phyloP scores from a whole-genome alignment of 2,329 filamentous ascomycete genomes.

The Eurotiales sp. region DNA sequence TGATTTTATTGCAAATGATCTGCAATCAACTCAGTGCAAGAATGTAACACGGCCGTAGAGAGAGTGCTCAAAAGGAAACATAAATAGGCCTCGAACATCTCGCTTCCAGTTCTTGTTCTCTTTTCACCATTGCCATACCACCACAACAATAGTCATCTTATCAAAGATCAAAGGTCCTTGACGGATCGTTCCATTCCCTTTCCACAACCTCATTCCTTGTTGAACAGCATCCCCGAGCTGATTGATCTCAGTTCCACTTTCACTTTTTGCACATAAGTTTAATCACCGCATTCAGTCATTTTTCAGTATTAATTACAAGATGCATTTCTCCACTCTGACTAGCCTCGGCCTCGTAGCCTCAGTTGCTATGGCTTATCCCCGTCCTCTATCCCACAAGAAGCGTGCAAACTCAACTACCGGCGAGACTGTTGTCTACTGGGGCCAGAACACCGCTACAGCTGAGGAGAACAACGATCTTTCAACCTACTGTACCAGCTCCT shows the following conservation, averaged over 20 bases:
- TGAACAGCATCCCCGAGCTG: background rate
- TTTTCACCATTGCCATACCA: constrained; percentile 7
- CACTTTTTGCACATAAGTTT: background rate
- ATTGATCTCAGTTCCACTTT: constrained; percentile 6
- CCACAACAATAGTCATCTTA: constrained; percentile 5
- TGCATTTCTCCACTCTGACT: constrained; percentile 13
- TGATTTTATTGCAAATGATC: background rate
- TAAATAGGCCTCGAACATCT: constrained; percentile 7
- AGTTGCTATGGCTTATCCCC: constrained; percentile 9
- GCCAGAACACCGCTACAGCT: constrained; percentile 5
- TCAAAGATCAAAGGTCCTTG: constrained; percentile 10
- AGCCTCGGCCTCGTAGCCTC: constrained; percentile 9
- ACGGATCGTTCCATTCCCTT: constrained; percentile 15
- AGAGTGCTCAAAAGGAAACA: background rate
- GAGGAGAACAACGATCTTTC: constrained; percentile 14
- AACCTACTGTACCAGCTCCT: constrained; percentile 34
- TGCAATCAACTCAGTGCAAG: background rate
- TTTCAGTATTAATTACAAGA: no score
- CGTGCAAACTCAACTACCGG: constrained; percentile 5
- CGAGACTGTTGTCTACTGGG: constrained; percentile 14
- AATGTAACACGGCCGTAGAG: constrained; percentile 5
- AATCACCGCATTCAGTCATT: no score
- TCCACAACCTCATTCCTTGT: constrained; percentile 8
- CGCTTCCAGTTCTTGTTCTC: background rate
- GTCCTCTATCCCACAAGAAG: constrained; percentile 1